Evolutionary conservation across 441 rosid genomes (phyloP).

Genomic region (Populus hybrid): DNA sequence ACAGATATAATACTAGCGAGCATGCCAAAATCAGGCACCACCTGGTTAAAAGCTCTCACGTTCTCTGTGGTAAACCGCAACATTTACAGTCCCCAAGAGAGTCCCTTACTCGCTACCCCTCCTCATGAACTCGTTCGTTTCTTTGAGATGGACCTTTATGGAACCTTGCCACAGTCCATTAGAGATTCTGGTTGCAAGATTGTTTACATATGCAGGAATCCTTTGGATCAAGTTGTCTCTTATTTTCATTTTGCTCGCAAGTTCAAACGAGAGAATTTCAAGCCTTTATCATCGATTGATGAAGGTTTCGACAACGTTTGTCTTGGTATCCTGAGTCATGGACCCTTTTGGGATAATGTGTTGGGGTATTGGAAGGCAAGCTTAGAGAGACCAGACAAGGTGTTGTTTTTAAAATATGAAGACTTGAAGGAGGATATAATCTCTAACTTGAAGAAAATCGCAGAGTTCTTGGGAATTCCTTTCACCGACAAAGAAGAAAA

Average conservation of each 20-base stretch:
- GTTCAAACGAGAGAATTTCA: conserved; percentile 15
- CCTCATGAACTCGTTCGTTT: neutral
- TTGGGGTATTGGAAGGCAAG: too few species aligned
- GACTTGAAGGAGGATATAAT: too few species aligned
- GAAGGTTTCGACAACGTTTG: neutral
- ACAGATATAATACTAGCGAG: too few species aligned
- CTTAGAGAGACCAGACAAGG: too few species aligned
- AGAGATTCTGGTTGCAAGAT: neutral
- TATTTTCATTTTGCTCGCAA: neutral
- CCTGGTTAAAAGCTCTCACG: neutral
- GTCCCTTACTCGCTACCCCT: neutral
- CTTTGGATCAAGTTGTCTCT: neutral
- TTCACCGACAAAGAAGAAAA: too few species aligned
- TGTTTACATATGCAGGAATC: neutral
- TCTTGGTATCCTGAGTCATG: neutral
- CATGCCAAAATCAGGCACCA: neutral
- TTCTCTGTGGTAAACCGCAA: neutral
- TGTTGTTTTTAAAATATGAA: too few species aligned
- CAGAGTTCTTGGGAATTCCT: too few species aligned
- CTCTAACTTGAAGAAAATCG: too few species aligned
- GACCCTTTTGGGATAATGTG: conserved; percentile 19
- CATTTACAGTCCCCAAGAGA: neutral
- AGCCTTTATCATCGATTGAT: neutral
- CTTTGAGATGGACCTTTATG: neutral
- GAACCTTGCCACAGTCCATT: neutral